Conservation (phyloP, 192 early-diverging fungal species). For the Allomyces macrogynus region DNA sequence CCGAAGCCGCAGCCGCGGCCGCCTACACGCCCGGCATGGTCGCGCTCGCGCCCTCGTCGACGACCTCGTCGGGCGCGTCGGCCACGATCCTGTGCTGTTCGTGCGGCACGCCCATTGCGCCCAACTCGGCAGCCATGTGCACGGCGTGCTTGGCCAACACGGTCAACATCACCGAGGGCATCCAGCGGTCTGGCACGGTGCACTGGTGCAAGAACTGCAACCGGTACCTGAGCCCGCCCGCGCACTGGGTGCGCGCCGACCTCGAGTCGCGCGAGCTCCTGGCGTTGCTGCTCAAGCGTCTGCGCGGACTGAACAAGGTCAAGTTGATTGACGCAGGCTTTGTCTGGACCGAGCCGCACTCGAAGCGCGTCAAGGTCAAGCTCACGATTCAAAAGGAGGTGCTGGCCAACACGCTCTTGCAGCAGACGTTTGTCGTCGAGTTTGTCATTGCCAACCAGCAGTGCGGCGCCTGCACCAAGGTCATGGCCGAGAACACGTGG, state of each 20-base stretch:
- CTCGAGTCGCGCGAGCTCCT: conserved; percentile 80
- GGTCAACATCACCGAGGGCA: conserved; percentile 96
- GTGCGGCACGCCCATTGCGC: conserved; percentile 82
- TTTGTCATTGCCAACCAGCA: conserved; percentile 82
- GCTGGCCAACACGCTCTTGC: conserved; percentile 79
- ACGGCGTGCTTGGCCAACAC: conserved; percentile 89
- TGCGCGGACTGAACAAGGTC: conserved; percentile 77
- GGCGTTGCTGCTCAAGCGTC: conserved; percentile 77
- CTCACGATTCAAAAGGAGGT: conserved; percentile 97
- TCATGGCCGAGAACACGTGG: conserved; percentile 96
- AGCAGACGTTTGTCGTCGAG: conserved; percentile 94
- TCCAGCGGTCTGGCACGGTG: conserved; percentile 83
- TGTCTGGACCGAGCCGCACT: conserved; percentile 92
- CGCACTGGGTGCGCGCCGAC: conserved; percentile 67
- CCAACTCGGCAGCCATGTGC: conserved; percentile 97
- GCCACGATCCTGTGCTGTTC: conserved; percentile 46
- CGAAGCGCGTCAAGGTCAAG: conserved; percentile 84
- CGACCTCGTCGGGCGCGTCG: too few species aligned
- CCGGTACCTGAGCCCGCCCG: conserved; percentile 87
- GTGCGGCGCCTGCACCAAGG: conserved; percentile 83
- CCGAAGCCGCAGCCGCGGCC: too few species aligned
- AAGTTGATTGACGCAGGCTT: conserved; percentile 91
- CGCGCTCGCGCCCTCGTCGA: too few species aligned
- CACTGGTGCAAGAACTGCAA: conserved; percentile 95
- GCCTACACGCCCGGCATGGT: too few species aligned